Percentiles rank a stretch among this genome's conserved stretches.
Evolutionary conservation across 108 stramenopile genomes (phyloP).

Genomic region (Schizochytrium sp.): DNA sequence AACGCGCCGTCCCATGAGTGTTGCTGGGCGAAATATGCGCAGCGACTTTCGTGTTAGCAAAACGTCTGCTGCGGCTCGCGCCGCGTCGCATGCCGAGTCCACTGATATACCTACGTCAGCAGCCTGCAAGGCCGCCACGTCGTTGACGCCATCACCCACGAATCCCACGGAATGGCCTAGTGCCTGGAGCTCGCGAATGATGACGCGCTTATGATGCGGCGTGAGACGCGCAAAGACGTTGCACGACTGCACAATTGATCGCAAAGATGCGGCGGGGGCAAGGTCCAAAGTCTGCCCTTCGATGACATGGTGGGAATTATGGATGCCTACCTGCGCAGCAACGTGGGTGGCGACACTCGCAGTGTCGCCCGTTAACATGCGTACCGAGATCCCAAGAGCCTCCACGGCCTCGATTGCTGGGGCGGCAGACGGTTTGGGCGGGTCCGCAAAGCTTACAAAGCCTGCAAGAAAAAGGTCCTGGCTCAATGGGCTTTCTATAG

Average conservation of each 20-base stretch:
- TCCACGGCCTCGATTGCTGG: background rate
- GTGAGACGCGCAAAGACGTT: conserved; percentile 69
- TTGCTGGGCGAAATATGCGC: conserved; percentile 61
- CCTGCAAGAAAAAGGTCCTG: background rate
- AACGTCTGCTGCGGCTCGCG: conserved; percentile 72
- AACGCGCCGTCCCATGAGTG: conserved; percentile 53
- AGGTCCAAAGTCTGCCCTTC: background rate
- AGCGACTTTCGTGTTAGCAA: conserved; percentile 70
- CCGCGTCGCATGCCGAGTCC: conserved; percentile 74
- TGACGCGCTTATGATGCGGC: conserved; percentile 62
- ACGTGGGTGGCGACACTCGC: background rate
- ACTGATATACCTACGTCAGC: conserved; percentile 74
- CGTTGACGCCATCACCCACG: conserved; percentile 83
- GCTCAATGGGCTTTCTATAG: background rate
- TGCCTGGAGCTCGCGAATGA: conserved; percentile 47
- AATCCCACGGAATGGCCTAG: conserved; percentile 62
- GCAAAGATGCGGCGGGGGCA: background rate
- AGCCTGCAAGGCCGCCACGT: conserved; percentile 68
- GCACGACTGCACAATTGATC: conserved; percentile 49
- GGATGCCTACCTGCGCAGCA: background rate
- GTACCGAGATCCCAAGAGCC: background rate
- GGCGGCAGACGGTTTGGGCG: background rate
- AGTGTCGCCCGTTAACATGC: background rate
- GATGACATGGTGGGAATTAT: background rate
- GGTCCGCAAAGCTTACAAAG: background rate